Base-by-base conservation (phyloP, 2,329 filamentous ascomycete genomes). In the Aspergillus pseudonomiae region DNA sequence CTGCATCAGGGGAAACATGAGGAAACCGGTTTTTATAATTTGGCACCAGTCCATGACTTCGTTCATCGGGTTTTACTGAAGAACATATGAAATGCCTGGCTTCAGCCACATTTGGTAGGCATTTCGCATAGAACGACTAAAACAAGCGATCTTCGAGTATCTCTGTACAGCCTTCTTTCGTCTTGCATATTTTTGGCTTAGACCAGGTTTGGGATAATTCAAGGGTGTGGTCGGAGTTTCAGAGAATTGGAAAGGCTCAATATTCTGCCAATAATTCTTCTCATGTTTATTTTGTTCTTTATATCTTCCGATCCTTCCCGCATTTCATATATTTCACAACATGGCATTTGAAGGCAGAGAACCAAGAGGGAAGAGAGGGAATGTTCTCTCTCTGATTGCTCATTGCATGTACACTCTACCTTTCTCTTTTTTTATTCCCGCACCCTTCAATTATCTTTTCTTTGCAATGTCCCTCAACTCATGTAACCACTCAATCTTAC, bases 51-150 rank as follows among this genome's bases (percentile, higher is more conserved):
- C 62, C 63, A 65, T 46, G 43, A 58, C 36, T 28, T 48, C 61
- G 54, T 60, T 43, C 57, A 63, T 63, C 61, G 56, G 46, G 62
- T 41, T 41, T 62, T 52, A 57, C 59, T 57, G 61, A 67, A 65
- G 59, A 68, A 26, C 57, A 68, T 60, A 67, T 45, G 48, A 26
- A 60, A 59, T 43, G 58, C 61, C 57, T 52, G 55, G 41, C 60
- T 50, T 60, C 59, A 60, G 48, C 55, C 59, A 39, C 46, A 53
- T 56, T 65, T 62, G 63, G 63, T 58, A 57, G 61, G 39, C 32
- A 45, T 68, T 65, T 69, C 66, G 67, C 68, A 70, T 70, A 68
- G 67, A 72, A 64, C 62, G 65, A 65, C 63, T 65, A 58, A 70
- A 58, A 63, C 65, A 56, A 68, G 62, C 63, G 63, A 64, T 63